Evolutionary conservation across 306 rosid genomes (phyloP).

Genomic region (Fagus crenata): DNA sequence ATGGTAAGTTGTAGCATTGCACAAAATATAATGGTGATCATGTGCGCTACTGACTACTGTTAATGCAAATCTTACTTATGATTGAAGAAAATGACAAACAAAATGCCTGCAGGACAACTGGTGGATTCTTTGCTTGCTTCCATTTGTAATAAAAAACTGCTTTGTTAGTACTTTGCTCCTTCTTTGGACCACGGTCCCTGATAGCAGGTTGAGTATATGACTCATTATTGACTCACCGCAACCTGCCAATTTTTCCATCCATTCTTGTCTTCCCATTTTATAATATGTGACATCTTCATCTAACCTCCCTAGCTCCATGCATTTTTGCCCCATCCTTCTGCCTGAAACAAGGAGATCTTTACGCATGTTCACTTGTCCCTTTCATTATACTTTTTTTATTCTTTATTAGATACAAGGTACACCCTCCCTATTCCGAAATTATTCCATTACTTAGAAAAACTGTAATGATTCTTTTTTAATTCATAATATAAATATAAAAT

Average conservation of each 20-base stretch:
- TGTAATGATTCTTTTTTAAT: no score
- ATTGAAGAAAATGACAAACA: constrained; percentile 26
- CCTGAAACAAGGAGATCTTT: background rate
- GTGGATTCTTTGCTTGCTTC: constrained; percentile 11
- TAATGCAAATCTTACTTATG: constrained; percentile 8
- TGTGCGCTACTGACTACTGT: background rate
- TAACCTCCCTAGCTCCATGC: background rate
- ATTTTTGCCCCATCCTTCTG: background rate
- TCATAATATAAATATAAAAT: no score
- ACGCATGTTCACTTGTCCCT: constrained; percentile 4
- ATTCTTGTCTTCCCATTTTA: background rate
- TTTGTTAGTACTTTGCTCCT: background rate
- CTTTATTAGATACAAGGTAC: background rate
- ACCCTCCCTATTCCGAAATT: no score
- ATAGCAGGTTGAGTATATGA: no score
- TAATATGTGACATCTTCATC: background rate
- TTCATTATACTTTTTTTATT: background rate
- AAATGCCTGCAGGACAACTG: constrained; percentile 24
- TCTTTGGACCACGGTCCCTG: no score
- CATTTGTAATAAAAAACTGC: background rate
- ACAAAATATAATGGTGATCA: no score
- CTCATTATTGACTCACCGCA: no score
- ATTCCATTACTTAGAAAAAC: no score
- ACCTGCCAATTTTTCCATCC: background rate
- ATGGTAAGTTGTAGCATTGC: no score